These are phyloP conservation scores for Colletotrichum sp. DNA, from an alignment of 2,329 filamentous ascomycete genomes.

Conservation along the genomic window DNA sequence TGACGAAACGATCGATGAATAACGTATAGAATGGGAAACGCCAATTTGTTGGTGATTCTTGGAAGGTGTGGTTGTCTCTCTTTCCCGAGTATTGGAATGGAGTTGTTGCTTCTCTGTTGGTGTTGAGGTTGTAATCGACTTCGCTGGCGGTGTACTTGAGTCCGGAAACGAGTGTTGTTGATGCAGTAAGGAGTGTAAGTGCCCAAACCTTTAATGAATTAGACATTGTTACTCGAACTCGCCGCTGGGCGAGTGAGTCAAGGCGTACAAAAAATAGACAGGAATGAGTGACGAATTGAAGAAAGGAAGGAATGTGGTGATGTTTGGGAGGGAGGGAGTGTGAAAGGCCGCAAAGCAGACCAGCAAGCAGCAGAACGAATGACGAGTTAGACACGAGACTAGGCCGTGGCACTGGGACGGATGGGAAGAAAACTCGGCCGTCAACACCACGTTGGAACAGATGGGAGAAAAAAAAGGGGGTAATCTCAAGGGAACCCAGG, in stretches of 20 bases:
- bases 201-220: slow-evolving; percentile 21
- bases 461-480: slow-evolving; percentile 13
- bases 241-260: slow-evolving; percentile 19
- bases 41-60: slow-evolving; percentile 65
- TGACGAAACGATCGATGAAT: slow-evolving; percentile 68
- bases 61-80: slow-evolving; percentile 58
- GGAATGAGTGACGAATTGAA: slow-evolving; percentile 20
- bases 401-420: slow-evolving; percentile 12
- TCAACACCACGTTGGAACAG: slow-evolving; percentile 11
- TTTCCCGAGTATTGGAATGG: slow-evolving; percentile 64
- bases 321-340: slow-evolving; percentile 7
- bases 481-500: slow-evolving; percentile 18
- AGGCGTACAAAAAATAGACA: slow-evolving; percentile 12
- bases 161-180: slow-evolving; percentile 29
- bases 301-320: slow-evolving; percentile 16
- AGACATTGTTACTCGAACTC: slow-evolving; percentile 21
- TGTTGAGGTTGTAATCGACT: slow-evolving; percentile 64
- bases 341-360: slow-evolving; percentile 20
- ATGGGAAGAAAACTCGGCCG: slow-evolving; percentile 21
- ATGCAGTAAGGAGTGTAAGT: slow-evolving; percentile 19
- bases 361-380: slow-evolving; percentile 22
- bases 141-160: slow-evolving; percentile 30
- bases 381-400: slow-evolving; percentile 14
- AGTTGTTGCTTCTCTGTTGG: slow-evolving; percentile 58
- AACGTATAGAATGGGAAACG: slow-evolving; percentile 70